Evolutionary conservation across 2,329 filamentous ascomycete species (phyloP), one percentile per base, ranked within the genome.

Genomic region (Calonectria pseudoreteaudii): DNA sequence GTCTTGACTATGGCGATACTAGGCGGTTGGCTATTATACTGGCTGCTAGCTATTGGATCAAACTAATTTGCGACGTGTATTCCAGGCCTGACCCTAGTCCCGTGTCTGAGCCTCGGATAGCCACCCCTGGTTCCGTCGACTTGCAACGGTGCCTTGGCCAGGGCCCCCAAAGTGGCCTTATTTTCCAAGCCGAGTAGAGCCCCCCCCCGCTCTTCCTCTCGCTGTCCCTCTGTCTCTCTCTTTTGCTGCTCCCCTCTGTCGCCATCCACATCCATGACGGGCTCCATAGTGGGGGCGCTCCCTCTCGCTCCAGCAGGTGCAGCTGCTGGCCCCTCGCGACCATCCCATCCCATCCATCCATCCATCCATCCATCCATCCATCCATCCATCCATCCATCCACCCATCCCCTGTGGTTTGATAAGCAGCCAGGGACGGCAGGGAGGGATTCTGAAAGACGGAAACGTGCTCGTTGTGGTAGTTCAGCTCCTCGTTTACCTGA

Each of bases 61-160:
- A 60, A 60, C 53, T 60, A 60, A 60, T 60, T 60, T 60, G 53
- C 53, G 53, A 60, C 53, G 31, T 38, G 53, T 60, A 38, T 38
- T 38, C 53, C 53, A 60, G 53, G 36, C 53, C 31, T 60, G 53
- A 31, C 31, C 53, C 31, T 60, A 60, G 53, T n/a, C 53, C 53
- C 53, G 53, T 34, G 53, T 60, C 53, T 60, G 53, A 60, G 53
- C 34, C 53, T 60, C 53, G 53, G 53, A 60, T 38, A 34, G 36
- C 53, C 31, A 36, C 53, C 53, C 53, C 53, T 31, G 53, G 53
- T 26, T 60, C 53, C 53, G 31, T 60, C 53, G 53, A 38, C 31
- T 60, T 60, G 53, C 53, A 60, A 60, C 53, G 53, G 53, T 60
- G 53, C 53, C 53, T 60, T 60, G 53, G 53, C 34, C 53, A 60